Base-by-base conservation (phyloP, 805 yeast species). In the Zygoascus biomembranicola region DNA sequence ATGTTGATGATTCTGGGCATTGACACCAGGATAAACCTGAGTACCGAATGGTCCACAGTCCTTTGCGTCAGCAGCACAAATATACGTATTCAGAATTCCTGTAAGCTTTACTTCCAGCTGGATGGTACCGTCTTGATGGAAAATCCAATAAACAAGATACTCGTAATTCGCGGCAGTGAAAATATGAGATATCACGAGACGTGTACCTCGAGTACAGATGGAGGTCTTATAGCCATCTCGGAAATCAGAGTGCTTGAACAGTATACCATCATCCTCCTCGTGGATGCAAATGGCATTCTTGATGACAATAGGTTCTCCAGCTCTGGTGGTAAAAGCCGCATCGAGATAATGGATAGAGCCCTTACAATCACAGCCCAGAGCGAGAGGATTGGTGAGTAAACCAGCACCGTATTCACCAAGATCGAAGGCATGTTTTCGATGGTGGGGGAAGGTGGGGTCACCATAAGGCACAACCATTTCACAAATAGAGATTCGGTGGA, bases 401-500 rank as follows among this genome's bases (percentile, higher is more conserved):
- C 94, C 94, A 57, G 90, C 92, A 72, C 94, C 94, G 67, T 85
- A 85, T 69, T 86, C 94, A 68, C 94, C 94, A 60, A 86, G 81
- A 71, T 86, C 94, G 70, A 86, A 80, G 45, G 94, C 94, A 63
- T 86, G 94, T 70, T 86, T 86, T 72, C 94, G 77, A 66, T 85
- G 90, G 67, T 85, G 92, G 53, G 90, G 90, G 72, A 77, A 81
- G 59, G 80, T 84, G 55, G 94, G 94, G 57, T 76, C 75, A 52
- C 94, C 94, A 64, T 86, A 86, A 23, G 94, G 94, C 55, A 86
- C 94, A 71, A 86, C 82, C 92, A 86, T 85, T 73, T 85, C 94
- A 41, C 85, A 75, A 56, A 85, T 72, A 2, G 92, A 85, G 63
- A 85, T 75, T 69, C 94, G 77, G 74, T 86, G 89, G 78, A 86